Evolutionary conservation across 1,284 basidiomycete species (phyloP), one percentile per base, ranked within the genome.

Genomic region (Fomitopsis palustris): DNA sequence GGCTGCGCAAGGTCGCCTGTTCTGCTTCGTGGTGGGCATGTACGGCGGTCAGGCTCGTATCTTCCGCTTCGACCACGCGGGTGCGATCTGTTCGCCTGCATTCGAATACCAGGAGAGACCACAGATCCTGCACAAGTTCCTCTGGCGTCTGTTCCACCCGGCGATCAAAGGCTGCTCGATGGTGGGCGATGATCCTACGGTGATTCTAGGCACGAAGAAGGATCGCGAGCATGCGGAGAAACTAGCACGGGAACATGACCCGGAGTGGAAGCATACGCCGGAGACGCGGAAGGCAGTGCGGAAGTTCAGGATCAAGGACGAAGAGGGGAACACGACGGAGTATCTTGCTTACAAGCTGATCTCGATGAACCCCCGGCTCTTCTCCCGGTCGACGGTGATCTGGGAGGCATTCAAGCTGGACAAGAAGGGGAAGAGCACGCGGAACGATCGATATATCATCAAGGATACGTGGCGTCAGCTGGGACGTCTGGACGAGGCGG

Each of bases 281-380:
- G 21, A 43, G 21, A 23, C n/a, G 6, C 23, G 7, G 42, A 21
- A 43, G 21, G 21, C 42, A 3, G n/a, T 21, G 2, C 17, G 41
- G n/a, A 9, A 17, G 23, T 56, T 39, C 43, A 39, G 39, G 1
- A 17, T 29, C 3, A 41, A 14, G 1, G 16, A 23, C 6, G 45
- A 57, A 12, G 52, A 17, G 2, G 42, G 19, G 17, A 29, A 53
- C 2, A 23, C 53, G 0, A 16, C 19, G 31, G 25, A 51, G 12
- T 61, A 55, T 51, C 54, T 63, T 21, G 43, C 55, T n/a, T 60
- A 59, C 55, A 43, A 57, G 43, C 25, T 58, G 1, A 16, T 59
- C 31, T 60, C 51, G 41, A 49, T 56, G 19, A 64, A 63, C 39
- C 54, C 54, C 3, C 39, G 49, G 3, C 55, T 66, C 14, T 64